A percentile compares a stretch with the other conserved stretches of the same genome.
Evolutionary conservation across 805 yeast species (phyloP).

Genomic region (Saccharomycopsis babjevae): DNA sequence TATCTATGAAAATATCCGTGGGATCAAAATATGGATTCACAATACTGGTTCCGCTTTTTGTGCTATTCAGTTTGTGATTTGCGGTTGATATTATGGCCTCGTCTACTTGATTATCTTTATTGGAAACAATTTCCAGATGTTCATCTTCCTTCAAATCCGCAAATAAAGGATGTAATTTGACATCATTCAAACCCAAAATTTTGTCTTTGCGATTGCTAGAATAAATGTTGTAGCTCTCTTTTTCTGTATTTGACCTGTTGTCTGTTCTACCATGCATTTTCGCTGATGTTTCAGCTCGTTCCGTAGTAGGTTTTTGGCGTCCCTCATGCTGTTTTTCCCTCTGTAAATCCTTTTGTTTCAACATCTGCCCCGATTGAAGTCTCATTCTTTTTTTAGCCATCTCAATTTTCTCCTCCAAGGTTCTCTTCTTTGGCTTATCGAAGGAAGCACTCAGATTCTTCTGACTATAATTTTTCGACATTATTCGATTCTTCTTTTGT

Average conservation of each 20-base stretch:
- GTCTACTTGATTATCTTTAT: not conserved
- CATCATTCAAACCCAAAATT: slow-evolving; percentile 14
- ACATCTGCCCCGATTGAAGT: not conserved
- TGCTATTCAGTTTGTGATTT: not conserved
- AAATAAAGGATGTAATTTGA: slow-evolving; percentile 25
- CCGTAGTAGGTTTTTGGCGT: not conserved
- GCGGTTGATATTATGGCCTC: not conserved
- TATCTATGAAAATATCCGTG: slow-evolving; percentile 1
- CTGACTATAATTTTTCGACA: not conserved
- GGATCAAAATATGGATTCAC: slow-evolving; percentile 31
- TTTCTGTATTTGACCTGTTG: not conserved
- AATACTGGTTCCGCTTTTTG: slow-evolving; percentile 19
- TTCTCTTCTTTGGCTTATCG: not conserved
- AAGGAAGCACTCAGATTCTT: not conserved
- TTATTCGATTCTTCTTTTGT: too few relatives aligned
- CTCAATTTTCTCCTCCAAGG: not conserved
- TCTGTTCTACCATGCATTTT: not conserved
- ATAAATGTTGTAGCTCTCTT: slow-evolving; percentile 1
- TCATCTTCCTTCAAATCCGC: slow-evolving; percentile 16
- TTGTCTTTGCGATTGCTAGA: not conserved
- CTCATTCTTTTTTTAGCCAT: slow-evolving; percentile 1
- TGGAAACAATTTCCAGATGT: not conserved
- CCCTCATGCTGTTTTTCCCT: not conserved
- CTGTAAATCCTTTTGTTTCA: not conserved
- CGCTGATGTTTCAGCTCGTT: not conserved